phyloP scores from a whole-genome alignment of 2,329 filamentous ascomycete species.

The Didymella keratinophila region DNA sequence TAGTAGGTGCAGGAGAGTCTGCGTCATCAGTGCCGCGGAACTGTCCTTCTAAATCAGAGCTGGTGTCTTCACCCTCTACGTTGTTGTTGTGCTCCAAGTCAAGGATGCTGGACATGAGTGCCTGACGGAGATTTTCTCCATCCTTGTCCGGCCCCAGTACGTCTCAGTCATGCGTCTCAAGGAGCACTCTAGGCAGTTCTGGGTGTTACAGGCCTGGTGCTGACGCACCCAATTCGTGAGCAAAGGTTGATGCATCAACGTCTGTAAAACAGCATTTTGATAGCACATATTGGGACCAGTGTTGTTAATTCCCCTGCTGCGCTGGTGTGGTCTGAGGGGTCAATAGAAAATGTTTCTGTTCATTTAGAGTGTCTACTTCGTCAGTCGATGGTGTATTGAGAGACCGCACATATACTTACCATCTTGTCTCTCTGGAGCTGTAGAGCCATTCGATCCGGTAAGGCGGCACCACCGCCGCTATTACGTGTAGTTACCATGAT shows the following conservation, averaged over 20 bases:
- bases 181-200: too few species aligned
- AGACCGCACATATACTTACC: background rate
- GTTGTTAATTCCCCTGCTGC: background rate
- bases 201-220: too few species aligned
- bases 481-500: background rate
- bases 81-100: too few species aligned
- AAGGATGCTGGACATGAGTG: too few species aligned
- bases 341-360: background rate
- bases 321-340: background rate
- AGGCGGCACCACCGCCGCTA: too few species aligned
- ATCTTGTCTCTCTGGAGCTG: background rate
- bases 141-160: too few species aligned
- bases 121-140: too few species aligned
- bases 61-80: too few species aligned
- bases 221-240: background rate
- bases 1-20: too few species aligned
- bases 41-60: too few species aligned
- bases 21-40: too few species aligned
- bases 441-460: background rate
- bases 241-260: background rate
- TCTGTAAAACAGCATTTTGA: background rate
- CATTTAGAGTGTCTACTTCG: background rate
- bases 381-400: background rate
- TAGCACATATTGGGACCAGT: background rate
- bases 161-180: too few species aligned